Conservation (phyloP, 371 early-diverging fungal species). For the Apophysomyces ossiformis region DNA sequence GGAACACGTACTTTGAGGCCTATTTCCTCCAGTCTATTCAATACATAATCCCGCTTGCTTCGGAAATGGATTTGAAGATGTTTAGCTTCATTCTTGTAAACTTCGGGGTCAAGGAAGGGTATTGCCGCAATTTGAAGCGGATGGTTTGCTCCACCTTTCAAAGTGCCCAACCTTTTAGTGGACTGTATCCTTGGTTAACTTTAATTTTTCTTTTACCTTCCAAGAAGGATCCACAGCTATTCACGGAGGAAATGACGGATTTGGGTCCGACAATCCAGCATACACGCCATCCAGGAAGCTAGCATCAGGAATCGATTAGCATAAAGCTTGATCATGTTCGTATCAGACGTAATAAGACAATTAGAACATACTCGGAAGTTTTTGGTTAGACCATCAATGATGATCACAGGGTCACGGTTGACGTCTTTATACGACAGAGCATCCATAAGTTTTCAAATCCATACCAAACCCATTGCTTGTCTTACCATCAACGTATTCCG, state of each 20-base stretch:
- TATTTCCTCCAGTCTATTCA: constrained; percentile 39
- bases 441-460: no score
- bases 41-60: constrained; percentile 49
- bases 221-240: constrained; percentile 50
- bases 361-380: constrained; percentile 40
- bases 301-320: background rate
- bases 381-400: constrained; percentile 52
- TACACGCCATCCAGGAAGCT: constrained; percentile 56
- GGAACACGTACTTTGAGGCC: constrained; percentile 41
- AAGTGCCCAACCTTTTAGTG: background rate
- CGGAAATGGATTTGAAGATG: constrained; percentile 49
- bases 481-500: constrained; percentile 46
- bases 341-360: background rate
- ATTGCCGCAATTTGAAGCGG: constrained; percentile 53
- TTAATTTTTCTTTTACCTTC: constrained; percentile 30
- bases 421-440: constrained; percentile 31
- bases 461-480: background rate
- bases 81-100: constrained; percentile 41
- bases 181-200: background rate
- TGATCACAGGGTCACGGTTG: constrained; percentile 47
- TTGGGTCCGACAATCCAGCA: constrained; percentile 60
- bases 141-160: constrained; percentile 53
- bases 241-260: constrained; percentile 47
- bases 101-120: constrained; percentile 47
- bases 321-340: background rate